These are phyloP conservation scores for Cadophora sp. DNA, from an alignment of 2,329 filamentous ascomycete genomes.

Conservation along the genomic window DNA sequence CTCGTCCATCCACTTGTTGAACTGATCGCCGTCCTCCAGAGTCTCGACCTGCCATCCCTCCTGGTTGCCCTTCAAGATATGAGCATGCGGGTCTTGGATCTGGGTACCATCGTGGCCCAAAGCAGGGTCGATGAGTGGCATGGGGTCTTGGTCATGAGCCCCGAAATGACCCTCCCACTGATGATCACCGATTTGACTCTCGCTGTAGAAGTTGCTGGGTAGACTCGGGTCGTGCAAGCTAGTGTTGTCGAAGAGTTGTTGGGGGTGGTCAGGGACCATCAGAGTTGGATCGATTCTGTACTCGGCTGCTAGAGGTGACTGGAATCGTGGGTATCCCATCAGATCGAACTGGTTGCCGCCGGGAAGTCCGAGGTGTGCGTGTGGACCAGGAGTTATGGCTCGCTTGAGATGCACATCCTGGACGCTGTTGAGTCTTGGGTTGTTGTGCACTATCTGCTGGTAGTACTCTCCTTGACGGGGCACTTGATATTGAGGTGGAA, in stretches of 20 bases:
- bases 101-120: slow-evolving; percentile 35
- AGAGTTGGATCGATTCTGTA: slow-evolving; percentile 42
- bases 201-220: slow-evolving; percentile 38
- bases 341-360: slow-evolving; percentile 45
- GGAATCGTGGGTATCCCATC: slow-evolving; percentile 36
- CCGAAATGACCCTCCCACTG: slow-evolving; percentile 35
- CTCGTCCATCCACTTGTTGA: slow-evolving; percentile 45
- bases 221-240: slow-evolving; percentile 27
- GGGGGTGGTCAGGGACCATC: slow-evolving; percentile 35
- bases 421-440: slow-evolving; percentile 36
- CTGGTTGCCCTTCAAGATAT: slow-evolving; percentile 41
- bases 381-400: slow-evolving; percentile 44
- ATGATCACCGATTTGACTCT: slow-evolving; percentile 33
- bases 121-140: slow-evolving; percentile 38
- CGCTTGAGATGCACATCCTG: slow-evolving; percentile 55
- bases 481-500: slow-evolving; percentile 54
- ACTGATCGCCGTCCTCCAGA: slow-evolving; percentile 42
- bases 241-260: slow-evolving; percentile 29
- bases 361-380: slow-evolving; percentile 48
- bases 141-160: slow-evolving; percentile 30
- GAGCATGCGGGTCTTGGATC: slow-evolving; percentile 43
- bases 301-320: slow-evolving; percentile 30
- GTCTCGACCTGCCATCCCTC: slow-evolving; percentile 45
- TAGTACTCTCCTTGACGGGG: slow-evolving; percentile 56
- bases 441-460: slow-evolving; percentile 46